A percentile compares a stretch with the other conserved stretches of the same genome.
Conservation (phyloP, 768 basidiomycete species). For the Lactarius pseudohatsudake region DNA sequence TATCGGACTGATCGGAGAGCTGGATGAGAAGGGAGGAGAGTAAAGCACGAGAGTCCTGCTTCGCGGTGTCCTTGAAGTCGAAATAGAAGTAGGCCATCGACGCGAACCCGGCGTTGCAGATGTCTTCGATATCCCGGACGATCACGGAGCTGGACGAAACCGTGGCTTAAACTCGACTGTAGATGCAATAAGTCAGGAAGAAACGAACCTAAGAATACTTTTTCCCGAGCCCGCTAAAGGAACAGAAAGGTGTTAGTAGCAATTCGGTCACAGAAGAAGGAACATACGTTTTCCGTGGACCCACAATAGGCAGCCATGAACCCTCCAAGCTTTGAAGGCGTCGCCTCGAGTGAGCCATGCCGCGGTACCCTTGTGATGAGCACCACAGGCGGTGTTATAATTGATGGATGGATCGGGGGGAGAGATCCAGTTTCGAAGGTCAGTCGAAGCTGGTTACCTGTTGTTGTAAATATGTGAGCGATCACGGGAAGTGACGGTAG, state of each 20-base stretch:
- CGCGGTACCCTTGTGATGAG: background rate
- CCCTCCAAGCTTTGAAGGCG: background rate
- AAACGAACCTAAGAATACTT: conserved; percentile 6
- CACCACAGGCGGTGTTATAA: background rate
- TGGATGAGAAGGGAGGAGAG: conserved; percentile 8
- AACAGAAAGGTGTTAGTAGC: background rate
- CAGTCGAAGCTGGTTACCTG: too few relatives aligned
- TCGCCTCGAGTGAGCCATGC: background rate
- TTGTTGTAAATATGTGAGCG: too few relatives aligned
- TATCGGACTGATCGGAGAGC: conserved; percentile 4
- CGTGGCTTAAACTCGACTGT: background rate
- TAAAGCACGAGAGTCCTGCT: background rate
- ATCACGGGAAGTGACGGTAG: too few relatives aligned
- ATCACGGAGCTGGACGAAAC: background rate
- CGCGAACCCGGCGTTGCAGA: background rate
- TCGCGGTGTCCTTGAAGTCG: background rate
- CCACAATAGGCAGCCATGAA: background rate
- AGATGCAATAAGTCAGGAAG: accelerated
- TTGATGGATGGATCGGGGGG: too few relatives aligned
- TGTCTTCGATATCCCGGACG: background rate
- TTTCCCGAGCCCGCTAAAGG: conserved; percentile 12
- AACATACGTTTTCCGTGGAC: conserved; percentile 4
- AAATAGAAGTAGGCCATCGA: background rate
- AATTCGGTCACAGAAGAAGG: background rate
- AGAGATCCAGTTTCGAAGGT: too few relatives aligned